Conservation (phyloP, 331 rosid species). For the Quercus phellos region DNA sequence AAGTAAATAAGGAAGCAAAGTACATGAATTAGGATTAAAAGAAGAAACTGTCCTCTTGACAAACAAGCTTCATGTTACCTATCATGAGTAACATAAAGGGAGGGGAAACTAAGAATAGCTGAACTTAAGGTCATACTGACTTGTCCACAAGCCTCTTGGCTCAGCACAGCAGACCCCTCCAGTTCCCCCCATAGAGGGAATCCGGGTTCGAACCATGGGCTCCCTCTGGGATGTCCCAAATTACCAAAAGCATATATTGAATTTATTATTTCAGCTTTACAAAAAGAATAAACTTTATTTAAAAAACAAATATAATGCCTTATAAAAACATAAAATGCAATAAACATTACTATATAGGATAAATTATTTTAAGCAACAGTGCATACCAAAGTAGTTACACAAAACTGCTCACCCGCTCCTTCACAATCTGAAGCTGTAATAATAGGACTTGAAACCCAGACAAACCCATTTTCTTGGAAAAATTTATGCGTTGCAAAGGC, state of each 20-base stretch:
- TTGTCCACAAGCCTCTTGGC: no score
- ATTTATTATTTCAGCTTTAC: neutral
- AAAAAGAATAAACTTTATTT: neutral
- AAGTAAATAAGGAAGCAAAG: neutral
- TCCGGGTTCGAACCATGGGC: no score
- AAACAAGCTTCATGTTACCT: neutral
- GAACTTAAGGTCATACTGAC: neutral
- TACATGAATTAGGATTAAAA: neutral
- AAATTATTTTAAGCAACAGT: conserved; percentile 7
- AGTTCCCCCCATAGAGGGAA: no score
- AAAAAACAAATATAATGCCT: neutral
- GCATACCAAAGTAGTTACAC: conserved; percentile 92
- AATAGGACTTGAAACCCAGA: conserved; percentile 90
- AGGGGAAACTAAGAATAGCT: neutral
- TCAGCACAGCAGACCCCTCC: no score
- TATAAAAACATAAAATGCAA: conserved; percentile 11
- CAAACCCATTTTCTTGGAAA: conserved; percentile 92
- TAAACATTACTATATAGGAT: conserved; percentile 8
- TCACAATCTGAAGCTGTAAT: conserved; percentile 97
- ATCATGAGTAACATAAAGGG: neutral
- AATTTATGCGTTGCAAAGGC: conserved; percentile 88
- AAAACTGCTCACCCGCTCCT: conserved; percentile 99
- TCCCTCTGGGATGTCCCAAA: no score
- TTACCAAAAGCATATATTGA: neutral
- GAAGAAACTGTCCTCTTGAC: neutral